Evolutionary conservation across 73 alveolate genomes (phyloP).

Genomic region (Blepharisma japonicum): DNA sequence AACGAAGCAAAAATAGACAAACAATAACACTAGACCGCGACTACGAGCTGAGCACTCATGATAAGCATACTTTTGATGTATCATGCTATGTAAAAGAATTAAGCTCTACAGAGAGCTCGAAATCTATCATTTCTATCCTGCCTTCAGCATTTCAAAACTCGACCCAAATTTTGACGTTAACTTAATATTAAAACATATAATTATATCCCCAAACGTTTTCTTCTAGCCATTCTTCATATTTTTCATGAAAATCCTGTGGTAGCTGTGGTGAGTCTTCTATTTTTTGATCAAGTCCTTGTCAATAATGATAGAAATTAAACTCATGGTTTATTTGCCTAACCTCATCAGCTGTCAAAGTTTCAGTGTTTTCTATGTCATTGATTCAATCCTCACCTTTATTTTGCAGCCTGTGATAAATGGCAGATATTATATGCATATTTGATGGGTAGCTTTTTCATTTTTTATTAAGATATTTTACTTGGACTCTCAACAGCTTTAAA

Average conservation of each 20-base stretch:
- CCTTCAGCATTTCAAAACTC: too few species aligned
- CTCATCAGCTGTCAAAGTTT: not conserved
- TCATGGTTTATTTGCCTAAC: not conserved
- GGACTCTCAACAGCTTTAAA: slow-evolving; percentile 1
- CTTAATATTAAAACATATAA: slow-evolving; percentile 29
- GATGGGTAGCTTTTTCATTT: slow-evolving; percentile 27
- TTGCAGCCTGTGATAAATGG: not conserved
- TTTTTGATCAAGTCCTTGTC: not conserved
- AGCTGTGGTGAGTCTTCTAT: slow-evolving; percentile 19
- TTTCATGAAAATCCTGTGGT: slow-evolving; percentile 35
- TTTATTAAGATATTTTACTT: slow-evolving; percentile 12
- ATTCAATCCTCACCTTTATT: not conserved
- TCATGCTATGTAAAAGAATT: too few species aligned
- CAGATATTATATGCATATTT: slow-evolving; percentile 19
- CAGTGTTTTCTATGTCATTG: not conserved
- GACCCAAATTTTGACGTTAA: too few species aligned
- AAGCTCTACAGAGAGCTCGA: too few species aligned
- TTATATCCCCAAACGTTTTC: slow-evolving; percentile 64
- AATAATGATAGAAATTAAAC: slow-evolving; percentile 13
- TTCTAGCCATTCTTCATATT: slow-evolving; percentile 62
- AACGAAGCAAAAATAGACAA: too few species aligned
- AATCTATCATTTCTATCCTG: too few species aligned
- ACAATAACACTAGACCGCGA: too few species aligned
- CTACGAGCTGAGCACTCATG: too few species aligned
- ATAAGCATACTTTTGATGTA: too few species aligned